Percentiles rank a stretch among this genome's conserved stretches.
Conservation (phyloP, 2,329 filamentous ascomycete species). For the Fusarium nygamai region DNA sequence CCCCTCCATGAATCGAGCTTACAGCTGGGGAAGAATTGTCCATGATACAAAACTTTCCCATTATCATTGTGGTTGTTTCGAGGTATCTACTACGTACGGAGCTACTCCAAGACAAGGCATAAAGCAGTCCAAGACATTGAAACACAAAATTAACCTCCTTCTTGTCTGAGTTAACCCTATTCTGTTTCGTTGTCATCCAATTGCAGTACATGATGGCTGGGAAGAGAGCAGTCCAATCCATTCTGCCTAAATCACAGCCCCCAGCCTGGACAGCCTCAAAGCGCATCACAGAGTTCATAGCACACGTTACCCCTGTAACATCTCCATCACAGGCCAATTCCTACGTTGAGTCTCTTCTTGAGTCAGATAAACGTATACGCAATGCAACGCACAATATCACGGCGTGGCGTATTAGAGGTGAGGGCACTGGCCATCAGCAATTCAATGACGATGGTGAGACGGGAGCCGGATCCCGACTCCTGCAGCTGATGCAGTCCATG, state of each 20-base stretch:
- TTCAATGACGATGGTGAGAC: constrained; percentile 97
- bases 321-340: constrained; percentile 76
- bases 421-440: constrained; percentile 76
- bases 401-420: constrained; percentile 67
- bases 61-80: constrained; percentile 1
- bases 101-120: not conserved
- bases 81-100: not conserved
- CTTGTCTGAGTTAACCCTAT: not conserved
- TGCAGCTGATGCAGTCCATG: constrained; percentile 95
- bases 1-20: not conserved
- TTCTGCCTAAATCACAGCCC: constrained; percentile 30
- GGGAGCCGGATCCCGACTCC: constrained; percentile 83
- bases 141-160: not conserved
- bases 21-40: not conserved
- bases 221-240: constrained; percentile 15
- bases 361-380: constrained; percentile 75
- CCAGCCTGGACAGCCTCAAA: constrained; percentile 77
- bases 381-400: constrained; percentile 36
- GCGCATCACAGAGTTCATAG: constrained; percentile 83
- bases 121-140: not conserved
- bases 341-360: constrained; percentile 79
- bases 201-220: constrained; percentile 11
- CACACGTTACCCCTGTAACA: constrained; percentile 74
- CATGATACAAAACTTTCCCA: not conserved
- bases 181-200: not conserved